Base-by-base conservation (phyloP, 2,329 filamentous ascomycete genomes). In the Aplosporella prunicola region DNA sequence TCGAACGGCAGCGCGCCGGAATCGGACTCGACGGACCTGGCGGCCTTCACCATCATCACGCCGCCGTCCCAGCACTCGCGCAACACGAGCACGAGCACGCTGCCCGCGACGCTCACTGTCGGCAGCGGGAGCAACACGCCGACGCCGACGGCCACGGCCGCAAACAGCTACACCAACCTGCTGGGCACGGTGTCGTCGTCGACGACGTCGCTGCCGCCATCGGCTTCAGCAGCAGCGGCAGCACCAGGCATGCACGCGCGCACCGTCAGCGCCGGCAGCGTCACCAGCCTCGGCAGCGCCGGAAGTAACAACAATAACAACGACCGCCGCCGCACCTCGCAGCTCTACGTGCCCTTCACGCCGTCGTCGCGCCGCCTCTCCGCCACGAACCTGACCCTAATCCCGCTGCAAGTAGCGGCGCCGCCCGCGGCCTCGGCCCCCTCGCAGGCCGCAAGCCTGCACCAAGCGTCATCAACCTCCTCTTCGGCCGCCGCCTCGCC, bases 321-420 rank as follows among this genome's bases (percentile, higher is more conserved):
- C 31, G 14, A 14, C 37, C 24, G 18, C 37, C 14, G 10, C 9
- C 16, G 13, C 28, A 32, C 17, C 30, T 9, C 17, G 24, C 18
- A 22, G 9, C 10, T 33, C 17, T 39, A 39, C 30, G 24, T 39
- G 17, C 30, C 37, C 14, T 39, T 33, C 37, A 29, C 30, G 0
- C 23, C 22, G 7, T 15, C 30, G 10, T 16, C 30, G 3, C 29
- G 26, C 30, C 30, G 30, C 18, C 37, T 39, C 18, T 29, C 24
- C 18, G 29, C 37, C n/a, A 33, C 37, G 24, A n/a, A n/a, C n/a
- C n/a, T n/a, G n/a, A 33, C 30, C 8, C 37, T 39, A 13, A 23
- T 34, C 17, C 37, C 37, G 24, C 37, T 39, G 10, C 37, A 39
- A 11, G 26, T 39, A 14, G 23, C 33, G 31, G 30, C 30, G 18